These are phyloP conservation scores for Dioscorea dumetorum DNA, from an alignment of 106 monocot species.

Conservation along the genomic window DNA sequence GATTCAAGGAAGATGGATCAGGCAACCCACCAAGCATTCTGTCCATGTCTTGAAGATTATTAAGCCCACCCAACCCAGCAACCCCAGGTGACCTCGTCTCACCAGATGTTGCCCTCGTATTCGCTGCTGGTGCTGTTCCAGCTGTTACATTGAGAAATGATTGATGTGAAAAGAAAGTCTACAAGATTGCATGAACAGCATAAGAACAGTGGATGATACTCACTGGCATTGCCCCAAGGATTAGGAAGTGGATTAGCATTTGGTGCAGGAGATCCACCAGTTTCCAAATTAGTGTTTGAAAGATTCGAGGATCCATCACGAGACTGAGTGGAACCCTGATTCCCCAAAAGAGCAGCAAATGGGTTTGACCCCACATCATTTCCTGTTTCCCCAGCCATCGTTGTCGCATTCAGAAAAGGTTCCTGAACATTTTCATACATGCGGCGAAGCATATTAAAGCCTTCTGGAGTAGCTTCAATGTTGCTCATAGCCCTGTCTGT, in stretches of 20 bases:
- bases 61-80: constrained; percentile 38
- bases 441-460: constrained; percentile 93
- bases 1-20: constrained; percentile 57
- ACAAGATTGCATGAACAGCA: too few relatives aligned
- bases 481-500: constrained; percentile 99
- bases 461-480: constrained; percentile 95
- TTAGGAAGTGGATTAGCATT: constrained; percentile 93
- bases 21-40: constrained; percentile 43
- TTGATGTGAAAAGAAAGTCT: too few relatives aligned
- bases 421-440: constrained; percentile 99
- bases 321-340: constrained; percentile 32
- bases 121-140: constrained; percentile 38
- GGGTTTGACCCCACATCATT: constrained; percentile 52
- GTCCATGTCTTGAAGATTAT: constrained; percentile 52
- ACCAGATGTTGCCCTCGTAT: constrained; percentile 35
- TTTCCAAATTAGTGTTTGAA: constrained; percentile 38
- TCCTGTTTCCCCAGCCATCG: constrained; percentile 61
- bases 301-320: constrained; percentile 41
- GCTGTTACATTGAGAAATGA: constrained; percentile 10
- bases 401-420: constrained; percentile 89
- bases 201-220: constrained; percentile 1
- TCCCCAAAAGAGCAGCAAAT: constrained; percentile 76
- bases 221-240: constrained; percentile 70
- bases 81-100: constrained; percentile 40
- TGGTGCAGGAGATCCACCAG: constrained; percentile 59